These are phyloP conservation scores for Stromatinia cepivora DNA, from an alignment of 2,329 filamentous ascomycete species.

Conservation along the genomic window DNA sequence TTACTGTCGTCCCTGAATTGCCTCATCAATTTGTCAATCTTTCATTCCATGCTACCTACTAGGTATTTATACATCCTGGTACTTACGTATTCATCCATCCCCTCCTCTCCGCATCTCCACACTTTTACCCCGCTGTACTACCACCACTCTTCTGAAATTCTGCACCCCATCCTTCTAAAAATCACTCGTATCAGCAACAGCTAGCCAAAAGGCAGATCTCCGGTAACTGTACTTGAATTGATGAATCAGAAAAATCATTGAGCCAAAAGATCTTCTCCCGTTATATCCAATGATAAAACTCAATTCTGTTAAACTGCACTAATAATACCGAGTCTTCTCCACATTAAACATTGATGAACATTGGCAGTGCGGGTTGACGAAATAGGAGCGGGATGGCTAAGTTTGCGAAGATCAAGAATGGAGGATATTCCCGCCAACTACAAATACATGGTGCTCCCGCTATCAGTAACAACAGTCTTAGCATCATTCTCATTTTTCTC, in stretches of 20 bases:
- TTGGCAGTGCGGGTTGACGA: background rate
- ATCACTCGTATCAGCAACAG: background rate
- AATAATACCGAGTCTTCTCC: background rate
- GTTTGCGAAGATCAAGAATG: background rate
- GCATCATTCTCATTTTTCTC: background rate
- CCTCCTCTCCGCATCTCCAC: constrained; percentile 1
- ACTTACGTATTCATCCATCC: background rate
- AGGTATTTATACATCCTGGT: background rate
- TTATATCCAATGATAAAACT: background rate
- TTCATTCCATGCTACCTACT: background rate
- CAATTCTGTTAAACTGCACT: background rate
- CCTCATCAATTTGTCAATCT: too few relatives aligned
- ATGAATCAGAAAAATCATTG: background rate
- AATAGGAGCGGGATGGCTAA: background rate
- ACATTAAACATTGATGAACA: background rate
- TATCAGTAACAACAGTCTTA: background rate
- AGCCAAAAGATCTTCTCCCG: background rate
- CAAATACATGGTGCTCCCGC: background rate
- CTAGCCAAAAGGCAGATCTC: background rate
- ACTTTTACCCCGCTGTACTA: background rate
- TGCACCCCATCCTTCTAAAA: background rate
- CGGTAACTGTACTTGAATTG: background rate
- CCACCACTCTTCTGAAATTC: background rate
- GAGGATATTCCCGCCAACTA: background rate
- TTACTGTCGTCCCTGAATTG: background rate